Base-by-base conservation (phyloP, 2,329 filamentous ascomycete genomes). In the Fusarium albosuccineum region DNA sequence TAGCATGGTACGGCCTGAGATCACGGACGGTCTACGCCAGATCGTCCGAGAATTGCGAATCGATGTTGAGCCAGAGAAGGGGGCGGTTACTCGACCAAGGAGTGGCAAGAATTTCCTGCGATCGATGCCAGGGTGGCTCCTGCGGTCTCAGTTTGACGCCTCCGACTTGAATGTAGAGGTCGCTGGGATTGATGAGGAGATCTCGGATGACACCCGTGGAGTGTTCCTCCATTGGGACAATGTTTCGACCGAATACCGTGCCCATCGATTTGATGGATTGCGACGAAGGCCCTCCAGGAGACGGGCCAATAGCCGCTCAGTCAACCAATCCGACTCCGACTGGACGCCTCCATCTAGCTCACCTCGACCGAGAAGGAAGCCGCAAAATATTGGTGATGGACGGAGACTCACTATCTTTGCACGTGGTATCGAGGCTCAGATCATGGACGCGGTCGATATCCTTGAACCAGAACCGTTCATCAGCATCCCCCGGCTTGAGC, bases 161-260 rank as follows among this genome's bases (percentile, higher is more conserved):
- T 92, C 92, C 5, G 93, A 97, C 66, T 94, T 97, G 73, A 96
- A 92, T 70, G 83, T 97, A 51, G 95, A 99, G 76, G 87, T 98
- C 54, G 96, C 96, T 16, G 96, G 96, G 3, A 84, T 96, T 22
- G 97, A 99, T 74, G 85, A 90, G 48, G 88, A 90, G 17, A 93
- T 98, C 34, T 97, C 94, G 0, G 87, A 90, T 44, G 89, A 95
- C 57, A 91, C 91, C 13, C 88, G 93, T 22, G 96, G 96, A 16
- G 85, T 97, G 40, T 93, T 93, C 1, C 75, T 99, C 14, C 94
- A 97, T 73, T 82, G 98, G 44, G 93, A 97, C 68, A 92, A 90
- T 0, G 96, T 94, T 88, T 92, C 91, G 1, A 89, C 92, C 4
- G 94, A 98, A 71, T 99, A 99, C 78, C 91, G 91, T 68, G 92